Evolutionary conservation across 2,329 filamentous ascomycete species (phyloP), one percentile per base, ranked within the genome.

Genomic region (Delphinella strobiligena): DNA sequence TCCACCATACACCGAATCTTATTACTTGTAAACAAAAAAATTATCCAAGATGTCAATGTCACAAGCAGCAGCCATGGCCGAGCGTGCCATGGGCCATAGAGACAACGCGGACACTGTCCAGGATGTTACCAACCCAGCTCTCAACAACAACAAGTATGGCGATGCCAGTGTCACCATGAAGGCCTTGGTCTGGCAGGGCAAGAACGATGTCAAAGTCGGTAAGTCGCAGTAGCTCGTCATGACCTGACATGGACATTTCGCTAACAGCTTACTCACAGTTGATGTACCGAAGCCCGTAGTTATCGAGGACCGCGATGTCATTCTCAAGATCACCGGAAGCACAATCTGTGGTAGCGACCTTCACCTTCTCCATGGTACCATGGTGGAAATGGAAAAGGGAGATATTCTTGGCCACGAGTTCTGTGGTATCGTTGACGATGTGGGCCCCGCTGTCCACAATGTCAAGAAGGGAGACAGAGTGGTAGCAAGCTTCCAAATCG

Each of bases 401-500:
- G 67, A 71, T 42, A 69, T 71, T 38, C 56, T 70, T 10, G 67
- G 67, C 5, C 67, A 71, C 48, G 67, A 71, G 49, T 70, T 71
- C 53, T 70, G 67, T 48, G 67, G 67, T 47, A 51, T 69, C 10
- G 64, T 71, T 3, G 65, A 70, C 34, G 54, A 62, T 36, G 56
- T 68, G 39, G 67, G 67, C 10, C 47, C 59, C 5, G 58, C 43
- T 1, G 61, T 69, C 15, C 66, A 52, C 36, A 62, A 61, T 5
- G 49, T 68, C 41, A 54, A 63, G 49, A 64, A 63, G 42, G 56
- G 48, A 11, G 63, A 70, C 45, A 57, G 86, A 19, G 87, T 91
- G 15, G 86, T 93, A 1, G 85, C 82, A 0, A 82, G 78, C 8
- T 93, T 93, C 66, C 85, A 91, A 58, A 91, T 93, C 53, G 82